Percentiles rank a stretch among this genome's conserved stretches.
These are phyloP conservation scores for Fabrea salina DNA, from an alignment of 169 alveolate genomes.

Conservation along the genomic window DNA sequence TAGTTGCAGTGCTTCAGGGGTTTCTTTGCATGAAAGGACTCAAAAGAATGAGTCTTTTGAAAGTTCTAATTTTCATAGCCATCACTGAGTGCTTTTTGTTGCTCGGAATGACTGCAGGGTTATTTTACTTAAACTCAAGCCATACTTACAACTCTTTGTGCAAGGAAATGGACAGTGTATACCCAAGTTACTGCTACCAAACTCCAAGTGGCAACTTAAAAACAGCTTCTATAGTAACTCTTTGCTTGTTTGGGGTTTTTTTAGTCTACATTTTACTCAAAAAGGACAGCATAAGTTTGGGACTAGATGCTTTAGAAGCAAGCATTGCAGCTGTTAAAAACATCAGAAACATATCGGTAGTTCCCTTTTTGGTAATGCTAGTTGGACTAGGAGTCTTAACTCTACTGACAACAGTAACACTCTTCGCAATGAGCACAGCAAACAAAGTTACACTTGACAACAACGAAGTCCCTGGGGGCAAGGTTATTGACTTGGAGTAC, in stretches of 20 bases:
- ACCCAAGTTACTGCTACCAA: conserved; percentile 1
- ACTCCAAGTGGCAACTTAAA: not conserved
- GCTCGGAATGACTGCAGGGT: not conserved
- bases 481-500: not conserved
- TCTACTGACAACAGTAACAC: not conserved
- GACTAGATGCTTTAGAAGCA: not conserved
- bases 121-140: not conserved
- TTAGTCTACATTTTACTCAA: not conserved
- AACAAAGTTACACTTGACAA: not conserved
- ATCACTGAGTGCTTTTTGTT: not conserved
- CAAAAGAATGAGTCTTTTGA: not conserved
- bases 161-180: not conserved
- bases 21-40: not conserved
- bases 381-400: not conserved
- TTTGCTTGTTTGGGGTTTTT: not conserved
- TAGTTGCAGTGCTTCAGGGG: not conserved
- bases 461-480: conserved; percentile 18
- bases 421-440: not conserved
- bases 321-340: not conserved
- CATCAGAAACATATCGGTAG: not conserved
- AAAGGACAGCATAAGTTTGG: not conserved
- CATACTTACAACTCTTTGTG: not conserved
- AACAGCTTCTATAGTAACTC: not conserved
- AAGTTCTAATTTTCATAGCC: not conserved
- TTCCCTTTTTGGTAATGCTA: not conserved